These are phyloP conservation scores for Pezizomycotina sp. DNA, from an alignment of 2,329 filamentous ascomycete species.

Conservation along the genomic window DNA sequence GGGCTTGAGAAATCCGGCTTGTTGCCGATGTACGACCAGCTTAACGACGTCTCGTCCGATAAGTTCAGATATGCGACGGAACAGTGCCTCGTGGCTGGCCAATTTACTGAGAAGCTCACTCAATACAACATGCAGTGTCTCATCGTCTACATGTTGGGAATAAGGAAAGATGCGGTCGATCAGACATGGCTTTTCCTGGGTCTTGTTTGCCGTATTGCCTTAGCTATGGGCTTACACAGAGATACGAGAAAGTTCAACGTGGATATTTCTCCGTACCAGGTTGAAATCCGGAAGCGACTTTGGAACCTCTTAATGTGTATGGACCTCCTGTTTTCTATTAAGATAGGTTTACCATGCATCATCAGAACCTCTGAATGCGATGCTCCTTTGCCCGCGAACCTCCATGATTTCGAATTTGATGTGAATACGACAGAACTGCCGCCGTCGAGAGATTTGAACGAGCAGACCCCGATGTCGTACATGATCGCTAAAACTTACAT, in stretches of 20 bases:
- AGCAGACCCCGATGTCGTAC: slow-evolving; percentile 61
- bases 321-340: slow-evolving; percentile 63
- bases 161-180: slow-evolving; percentile 20
- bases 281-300: slow-evolving; percentile 52
- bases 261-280: slow-evolving; percentile 55
- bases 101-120: slow-evolving; percentile 46
- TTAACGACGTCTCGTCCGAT: slow-evolving; percentile 19
- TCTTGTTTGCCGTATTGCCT: slow-evolving; percentile 39
- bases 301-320: slow-evolving; percentile 58
- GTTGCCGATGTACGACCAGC: slow-evolving; percentile 11
- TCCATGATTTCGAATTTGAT: slow-evolving; percentile 66
- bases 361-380: slow-evolving; percentile 60
- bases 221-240: slow-evolving; percentile 53
- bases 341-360: slow-evolving; percentile 46
- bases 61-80: slow-evolving; percentile 57
- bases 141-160: slow-evolving; percentile 21
- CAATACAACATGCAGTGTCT: slow-evolving; percentile 24
- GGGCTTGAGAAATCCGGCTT: slow-evolving; percentile 13
- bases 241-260: slow-evolving; percentile 55
- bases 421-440: slow-evolving; percentile 52
- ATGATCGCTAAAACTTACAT: slow-evolving; percentile 59
- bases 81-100: slow-evolving; percentile 58
- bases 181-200: slow-evolving; percentile 36
- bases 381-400: slow-evolving; percentile 56
- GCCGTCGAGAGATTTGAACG: slow-evolving; percentile 46